Percentiles rank a stretch among this genome's conserved stretches.
Conservation (phyloP, 768 basidiomycete genomes). For the Jaapia argillacea region DNA sequence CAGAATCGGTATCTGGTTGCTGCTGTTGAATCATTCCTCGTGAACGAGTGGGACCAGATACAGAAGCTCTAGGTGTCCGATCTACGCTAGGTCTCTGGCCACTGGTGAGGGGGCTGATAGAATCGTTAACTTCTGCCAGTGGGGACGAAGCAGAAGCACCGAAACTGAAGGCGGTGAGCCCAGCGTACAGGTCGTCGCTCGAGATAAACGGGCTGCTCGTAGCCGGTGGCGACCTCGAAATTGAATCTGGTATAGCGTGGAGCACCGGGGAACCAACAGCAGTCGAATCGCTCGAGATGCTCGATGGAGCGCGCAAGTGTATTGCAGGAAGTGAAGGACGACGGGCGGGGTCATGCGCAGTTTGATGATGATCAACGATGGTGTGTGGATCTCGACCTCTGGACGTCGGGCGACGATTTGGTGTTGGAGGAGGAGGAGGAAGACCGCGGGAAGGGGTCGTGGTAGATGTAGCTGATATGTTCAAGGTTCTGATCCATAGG, state of each 20-base stretch:
- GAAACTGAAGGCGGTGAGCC: constrained; percentile 32
- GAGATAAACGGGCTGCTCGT: constrained; percentile 5
- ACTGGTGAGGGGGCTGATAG: constrained; percentile 28
- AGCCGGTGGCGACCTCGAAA: not conserved
- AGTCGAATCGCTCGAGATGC: not conserved
- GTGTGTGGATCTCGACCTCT: constrained; percentile 7
- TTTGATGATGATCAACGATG: no score
- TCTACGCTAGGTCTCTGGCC: constrained; percentile 20
- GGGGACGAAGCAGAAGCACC: constrained; percentile 19
- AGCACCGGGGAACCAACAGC: not conserved
- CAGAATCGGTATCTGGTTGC: constrained; percentile 22
- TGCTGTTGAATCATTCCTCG: constrained; percentile 19
- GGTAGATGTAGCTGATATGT: no score
- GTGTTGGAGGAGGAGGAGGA: constrained; percentile 6
- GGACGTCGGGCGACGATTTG: constrained; percentile 7
- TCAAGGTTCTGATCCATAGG: no score
- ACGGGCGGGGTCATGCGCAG: not conserved
- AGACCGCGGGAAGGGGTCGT: constrained; percentile 15
- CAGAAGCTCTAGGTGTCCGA: constrained; percentile 35
- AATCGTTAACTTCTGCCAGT: constrained; percentile 14
- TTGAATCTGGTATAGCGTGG: not conserved
- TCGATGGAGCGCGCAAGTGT: not conserved
- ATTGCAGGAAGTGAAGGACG: not conserved
- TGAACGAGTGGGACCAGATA: constrained; percentile 15
- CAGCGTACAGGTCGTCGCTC: constrained; percentile 26